phyloP scores from a whole-genome alignment of 495 filamentous ascomycete species.

The Penicillium salamii region DNA sequence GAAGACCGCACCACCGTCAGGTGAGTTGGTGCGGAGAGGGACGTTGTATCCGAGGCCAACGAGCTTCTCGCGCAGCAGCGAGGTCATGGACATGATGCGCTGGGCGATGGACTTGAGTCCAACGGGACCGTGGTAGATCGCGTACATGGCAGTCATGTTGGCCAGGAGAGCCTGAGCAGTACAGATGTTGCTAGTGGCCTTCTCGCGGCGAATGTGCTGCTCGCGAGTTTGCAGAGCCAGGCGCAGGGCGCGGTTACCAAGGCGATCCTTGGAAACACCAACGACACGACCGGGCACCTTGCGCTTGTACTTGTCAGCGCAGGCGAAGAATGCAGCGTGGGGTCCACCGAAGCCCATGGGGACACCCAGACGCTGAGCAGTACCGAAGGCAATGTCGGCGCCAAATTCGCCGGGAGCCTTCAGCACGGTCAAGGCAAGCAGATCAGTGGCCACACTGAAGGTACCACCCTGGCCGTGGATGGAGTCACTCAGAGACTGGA shows the following conservation, averaged over 20 bases:
- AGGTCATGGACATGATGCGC: conserved; percentile 66
- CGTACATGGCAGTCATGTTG: conserved; percentile 97
- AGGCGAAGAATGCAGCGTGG: conserved; percentile 96
- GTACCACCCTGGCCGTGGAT: conserved; percentile 79
- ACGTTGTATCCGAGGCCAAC: conserved; percentile 64
- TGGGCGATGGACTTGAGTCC: conserved; percentile 86
- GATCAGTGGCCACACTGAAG: conserved; percentile 87
- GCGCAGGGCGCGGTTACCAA: conserved; percentile 81
- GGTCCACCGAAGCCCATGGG: conserved; percentile 93
- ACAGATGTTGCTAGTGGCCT: conserved; percentile 98
- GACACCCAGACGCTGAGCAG: conserved; percentile 90
- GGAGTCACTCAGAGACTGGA: conserved; percentile 65
- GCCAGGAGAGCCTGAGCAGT: conserved; percentile 93
- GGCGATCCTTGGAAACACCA: conserved; percentile 87
- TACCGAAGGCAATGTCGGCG: conserved; percentile 95
- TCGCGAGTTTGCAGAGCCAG: conserved; percentile 92
- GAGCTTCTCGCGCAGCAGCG: conserved; percentile 66
- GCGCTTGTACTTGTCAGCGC: conserved; percentile 86
- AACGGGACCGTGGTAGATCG: conserved; percentile 90
- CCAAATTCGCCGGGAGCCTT: conserved; percentile 95
- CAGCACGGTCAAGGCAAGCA: conserved; percentile 84
- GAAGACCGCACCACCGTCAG: conserved; percentile 59
- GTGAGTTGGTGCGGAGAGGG: conserved; percentile 48
- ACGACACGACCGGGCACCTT: conserved; percentile 94
- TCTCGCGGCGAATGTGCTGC: conserved; percentile 96